phyloP scores from a whole-genome alignment of 306 rosid species.

The Arachis stenosperma region DNA sequence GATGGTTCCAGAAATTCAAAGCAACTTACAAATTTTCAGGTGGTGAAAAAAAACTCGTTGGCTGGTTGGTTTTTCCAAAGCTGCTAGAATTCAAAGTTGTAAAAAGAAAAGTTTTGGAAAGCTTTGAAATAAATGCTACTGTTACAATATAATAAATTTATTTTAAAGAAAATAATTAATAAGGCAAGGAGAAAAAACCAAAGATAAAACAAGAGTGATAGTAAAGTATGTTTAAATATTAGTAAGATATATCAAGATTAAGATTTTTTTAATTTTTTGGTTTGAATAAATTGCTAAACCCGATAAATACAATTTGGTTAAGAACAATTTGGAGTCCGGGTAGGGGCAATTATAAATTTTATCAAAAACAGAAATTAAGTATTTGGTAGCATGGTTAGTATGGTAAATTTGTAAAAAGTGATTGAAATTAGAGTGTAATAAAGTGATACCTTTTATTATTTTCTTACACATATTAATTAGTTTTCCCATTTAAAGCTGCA shows the following conservation, averaged over 20 bases:
- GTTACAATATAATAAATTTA: conserved; percentile 33
- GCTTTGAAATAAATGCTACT: conserved; percentile 42
- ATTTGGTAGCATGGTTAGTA: conserved; percentile 41
- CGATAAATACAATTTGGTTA: conserved; percentile 77
- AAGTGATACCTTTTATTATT: conserved; percentile 43
- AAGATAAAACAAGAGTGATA: conserved; percentile 35
- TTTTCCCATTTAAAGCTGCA: conserved; percentile 66
- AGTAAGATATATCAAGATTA: not conserved
- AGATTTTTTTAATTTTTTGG: conserved; percentile 11
- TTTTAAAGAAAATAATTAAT: not conserved
- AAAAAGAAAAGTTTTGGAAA: conserved; percentile 35
- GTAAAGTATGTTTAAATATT: conserved; percentile 9
- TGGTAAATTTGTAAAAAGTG: conserved; percentile 45
- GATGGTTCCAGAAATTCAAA: conserved; percentile 53
- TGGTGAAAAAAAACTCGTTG: conserved; percentile 45
- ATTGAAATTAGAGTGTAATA: conserved; percentile 33
- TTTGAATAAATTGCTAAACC: conserved; percentile 57
- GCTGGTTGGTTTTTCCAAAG: conserved; percentile 56
- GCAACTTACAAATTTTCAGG: conserved; percentile 49
- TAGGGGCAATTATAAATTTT: conserved; percentile 45
- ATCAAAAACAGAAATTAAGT: not conserved
- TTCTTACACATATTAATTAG: conserved; percentile 42
- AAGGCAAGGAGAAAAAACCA: conserved; percentile 43
- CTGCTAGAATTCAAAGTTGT: conserved; percentile 61
- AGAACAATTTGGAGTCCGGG: conserved; percentile 75